Base-by-base conservation (phyloP, 495 filamentous ascomycete genomes). In the Xylaria telfairii region DNA sequence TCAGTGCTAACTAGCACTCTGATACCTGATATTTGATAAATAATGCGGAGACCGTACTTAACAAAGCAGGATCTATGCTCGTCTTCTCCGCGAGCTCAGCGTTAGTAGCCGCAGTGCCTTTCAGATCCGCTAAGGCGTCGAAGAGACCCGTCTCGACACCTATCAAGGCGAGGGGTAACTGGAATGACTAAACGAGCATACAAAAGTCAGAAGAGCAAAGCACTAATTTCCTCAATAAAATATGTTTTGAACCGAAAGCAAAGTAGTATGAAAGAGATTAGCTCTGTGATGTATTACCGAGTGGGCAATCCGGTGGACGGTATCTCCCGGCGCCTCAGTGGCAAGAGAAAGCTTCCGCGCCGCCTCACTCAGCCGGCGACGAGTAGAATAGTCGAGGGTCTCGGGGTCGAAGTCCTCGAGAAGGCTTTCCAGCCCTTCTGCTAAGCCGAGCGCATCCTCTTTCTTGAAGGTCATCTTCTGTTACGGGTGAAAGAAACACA, bases 71-170 rank as follows among this genome's bases (percentile, higher is more conserved):
- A 62, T 77, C 76, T 15, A 83, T 76, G 13, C 69, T 69, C 2
- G 77, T 77, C 34, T 70, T 57, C 24, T 79, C 60, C 1, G 81
- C 76, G 13, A 87, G 61, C 34, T 83, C 42, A 0, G n/a, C 47
- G n/a, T 78, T 73, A 0, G 72, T 73, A 59, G 79, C 63, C 37
- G 26, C n/a, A 5, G 78, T 57, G 0, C 21, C 59, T 10, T 79
- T 65, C 2, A 56, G 68, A 37, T 74, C 72, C 8, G 75, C 54
- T 21, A 86, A 72, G 0, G 66, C 30, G 1, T 74, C 68, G 54
- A 87, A 83, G 0, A 86, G 30, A 6, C 74, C 74, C 12, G 83
- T 59, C 28, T 86, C 81, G 13, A 78, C 69, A 0, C 77, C 79
- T 17, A 85, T 56, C 32, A 80, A 77, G 24, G 80, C 74, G 26